Evolutionary conservation across 768 basidiomycete species (phyloP), one percentile per base, ranked within the genome.

Genomic region (Termitomyces sp.): DNA sequence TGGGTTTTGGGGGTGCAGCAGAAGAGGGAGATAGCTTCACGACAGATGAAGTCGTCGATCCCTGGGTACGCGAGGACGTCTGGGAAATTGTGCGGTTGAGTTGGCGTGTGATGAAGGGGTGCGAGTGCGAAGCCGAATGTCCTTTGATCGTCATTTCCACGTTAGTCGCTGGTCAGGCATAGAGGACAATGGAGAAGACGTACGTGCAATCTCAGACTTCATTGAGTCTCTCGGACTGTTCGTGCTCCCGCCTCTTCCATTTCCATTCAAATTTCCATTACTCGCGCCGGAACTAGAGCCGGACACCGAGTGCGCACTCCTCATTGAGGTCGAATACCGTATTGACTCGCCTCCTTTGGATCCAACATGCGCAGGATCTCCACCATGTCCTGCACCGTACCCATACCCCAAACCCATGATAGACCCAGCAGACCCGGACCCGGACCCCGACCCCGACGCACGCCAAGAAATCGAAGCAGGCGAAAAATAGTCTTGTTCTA

Each of bases 61-160:
- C 69, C 56, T 85, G 80, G 1, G 82, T 85, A 45, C 78, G 78
- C 16, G 84, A 84, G 1, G 87, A 88, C 1, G 79, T 81, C 57
- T 86, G 77, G 26, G 85, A 87, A 44, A 80, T 73, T 5, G 87
- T 84, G 34, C 87, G 76, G 64, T 87, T 89, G 56, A 88, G 69
- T 13, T 81, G 83, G 2, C 88, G 81, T 6, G 80, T 76, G 46
- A 90, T 74, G 65, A 90, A 89, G 0, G 83, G 78, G 26, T 73
- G 73, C 0, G 74, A 56, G 26, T 73, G 73, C 0, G 74, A 56
- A 34, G 52, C 73, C 15, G 82, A 83, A 16, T 81, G 81, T 39
- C 79, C 81, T 80, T 7, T 16, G 6, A 8, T 9, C 9, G 18
- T 36, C 33, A 24, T 36, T n/a, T 24, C 22, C 3, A 16, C 4